Evolutionary conservation across 2,329 filamentous ascomycete species (phyloP), one percentile per base, ranked within the genome.

Genomic region (Cytospora schulzeri): DNA sequence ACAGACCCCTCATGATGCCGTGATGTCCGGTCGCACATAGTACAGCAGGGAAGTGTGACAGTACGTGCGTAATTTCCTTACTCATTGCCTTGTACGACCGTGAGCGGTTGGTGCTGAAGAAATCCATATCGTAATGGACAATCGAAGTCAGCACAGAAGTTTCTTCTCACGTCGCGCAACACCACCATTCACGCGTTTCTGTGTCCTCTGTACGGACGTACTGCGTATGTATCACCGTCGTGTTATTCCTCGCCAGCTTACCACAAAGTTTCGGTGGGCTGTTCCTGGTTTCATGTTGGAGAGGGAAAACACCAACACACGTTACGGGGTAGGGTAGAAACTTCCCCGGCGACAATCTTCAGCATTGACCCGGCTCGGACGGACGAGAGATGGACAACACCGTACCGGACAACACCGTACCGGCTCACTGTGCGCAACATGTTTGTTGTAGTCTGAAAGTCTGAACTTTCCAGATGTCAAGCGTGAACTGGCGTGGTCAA

Each of bases 211-310:
- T 19, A 29, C 17, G 24, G 33, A 14, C 7, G 31, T 35, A 35
- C 31, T 24, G 11, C 29, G 38, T 45, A 50, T 62, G 52, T 56
- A 62, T 50, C 52, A 62, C 14, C 29, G 17, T 28, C 17, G 60
- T 53, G 8, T 56, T 54, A n/a, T 28, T 22, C 38, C 60, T 56
- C 50, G 22, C 48, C 55, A 53, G 48, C 45, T 38, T 35, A 45
- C 41, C 60, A 62, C 60, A 4, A 12, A 15, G n/a, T 28, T 33
- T 62, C 38, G 31, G 24, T 33, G 31, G 29, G 28, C 8, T 52
- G 59, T 45, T 61, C 59, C 60, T 33, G 52, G 60, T 28, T 50
- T 62, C 38, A 56, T 33, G 52, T 62, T 50, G 51, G 51, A 24
- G 28, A 56, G 53, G 45, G 56, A 50, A 33, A 56, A 33, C 50